A percentile compares a stretch with the other conserved stretches of the same genome.
phyloP scores from a whole-genome alignment of 2,329 filamentous ascomycete species.

The Pyrenophora tritici-repentis region DNA sequence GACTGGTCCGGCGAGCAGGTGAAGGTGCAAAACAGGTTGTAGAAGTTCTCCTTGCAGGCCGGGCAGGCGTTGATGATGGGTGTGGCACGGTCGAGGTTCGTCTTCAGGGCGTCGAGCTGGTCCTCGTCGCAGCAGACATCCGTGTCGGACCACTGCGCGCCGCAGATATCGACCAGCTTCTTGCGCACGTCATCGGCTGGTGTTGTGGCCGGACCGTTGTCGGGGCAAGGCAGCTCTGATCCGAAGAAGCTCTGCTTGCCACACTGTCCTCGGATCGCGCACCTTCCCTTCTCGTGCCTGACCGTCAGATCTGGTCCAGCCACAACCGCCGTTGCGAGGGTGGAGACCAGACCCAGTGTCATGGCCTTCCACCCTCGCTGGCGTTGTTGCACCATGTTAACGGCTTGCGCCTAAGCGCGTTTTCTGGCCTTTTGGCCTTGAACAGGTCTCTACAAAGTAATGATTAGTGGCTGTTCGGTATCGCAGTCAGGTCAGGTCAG shows the following conservation, averaged over 20 bases:
- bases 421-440: background rate
- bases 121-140: slow-evolving; percentile 83
- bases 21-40: slow-evolving; percentile 96
- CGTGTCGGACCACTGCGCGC: slow-evolving; percentile 80
- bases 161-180: slow-evolving; percentile 83
- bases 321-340: slow-evolving; percentile 35
- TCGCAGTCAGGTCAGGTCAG: background rate
- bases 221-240: slow-evolving; percentile 85
- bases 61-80: slow-evolving; percentile 91
- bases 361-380: slow-evolving; percentile 30
- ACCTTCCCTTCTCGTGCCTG: slow-evolving; percentile 84
- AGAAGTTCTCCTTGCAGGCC: slow-evolving; percentile 98
- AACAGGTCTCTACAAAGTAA: background rate
- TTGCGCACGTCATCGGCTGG: slow-evolving; percentile 73
- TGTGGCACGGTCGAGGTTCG: slow-evolving; percentile 84
- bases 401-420: slow-evolving; percentile 21
- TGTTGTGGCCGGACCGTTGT: slow-evolving; percentile 80
- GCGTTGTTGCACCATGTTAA: slow-evolving; percentile 29
- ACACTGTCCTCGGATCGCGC: slow-evolving; percentile 88
- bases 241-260: slow-evolving; percentile 91
- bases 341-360: slow-evolving; percentile 35
- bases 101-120: slow-evolving; percentile 81
- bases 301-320: slow-evolving; percentile 42
- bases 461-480: background rate
- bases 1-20: slow-evolving; percentile 98